Base-by-base conservation (phyloP, 2,329 filamentous ascomycete genomes). In the Colletotrichum tofieldiae region DNA sequence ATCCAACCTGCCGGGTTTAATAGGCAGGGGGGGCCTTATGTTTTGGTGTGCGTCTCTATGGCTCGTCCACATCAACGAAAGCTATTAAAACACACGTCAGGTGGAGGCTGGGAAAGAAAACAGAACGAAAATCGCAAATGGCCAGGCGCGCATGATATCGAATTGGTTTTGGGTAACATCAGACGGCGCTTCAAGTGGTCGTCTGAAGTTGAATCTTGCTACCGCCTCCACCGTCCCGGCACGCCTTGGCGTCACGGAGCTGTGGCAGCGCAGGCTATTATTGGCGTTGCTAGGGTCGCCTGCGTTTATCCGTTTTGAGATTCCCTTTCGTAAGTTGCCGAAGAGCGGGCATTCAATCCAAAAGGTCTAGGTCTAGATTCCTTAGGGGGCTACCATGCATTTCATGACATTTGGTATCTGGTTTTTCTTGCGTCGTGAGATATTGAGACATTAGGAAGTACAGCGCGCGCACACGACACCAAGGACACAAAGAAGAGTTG, bases 221-320 rank as follows among this genome's bases (percentile, higher is more conserved):
- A n/a, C 52, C 58, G 52, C 59, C 68, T 68, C 69, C 69, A 72
- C 65, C 65, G 43, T 69, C 59, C 64, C 65, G 69, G 65, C 69
- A 68, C 69, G 65, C 51, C 69, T 72, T 69, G 69, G 69, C 69
- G 69, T 72, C 65, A 29, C 69, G 69, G 69, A 68, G 65, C 59
- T 64, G 69, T 66, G 65, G 69, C 58, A 72, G 65, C 51, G 64
- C 49, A 49, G 43, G 52, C 65, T 72, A 69, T 72, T 68, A 45
- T 64, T 64, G 65, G 65, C 41, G 32, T 64, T 29, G 6, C 26
- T 11, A 26, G 49, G 58, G 51, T 63, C 16, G 29, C 54, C 41
- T n/a, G 56, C 45, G 51, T 56, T 68, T 54, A n/a, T 49, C 16
- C 29, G 23, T 47, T 45, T 20, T 35, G 47, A 14, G 49, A 55